Conservation (phyloP, 1,284 basidiomycete species). For the Apiotrichum laibachii region DNA sequence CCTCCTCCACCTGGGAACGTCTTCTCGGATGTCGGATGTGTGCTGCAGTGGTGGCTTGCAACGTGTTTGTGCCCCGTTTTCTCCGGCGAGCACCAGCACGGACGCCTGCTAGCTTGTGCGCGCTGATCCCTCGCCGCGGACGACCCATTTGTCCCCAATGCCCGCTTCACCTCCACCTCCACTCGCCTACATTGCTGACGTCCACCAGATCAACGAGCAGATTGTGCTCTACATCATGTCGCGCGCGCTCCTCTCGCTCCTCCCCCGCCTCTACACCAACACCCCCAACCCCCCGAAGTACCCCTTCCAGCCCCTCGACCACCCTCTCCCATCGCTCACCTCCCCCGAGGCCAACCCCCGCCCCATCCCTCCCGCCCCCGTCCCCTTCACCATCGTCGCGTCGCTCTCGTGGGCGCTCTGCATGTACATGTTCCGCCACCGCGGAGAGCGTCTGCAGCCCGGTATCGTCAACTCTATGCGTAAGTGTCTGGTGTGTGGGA, state of each 20-base stretch:
- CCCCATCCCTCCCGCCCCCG: slow-evolving; percentile 74
- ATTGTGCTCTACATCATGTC: slow-evolving; percentile 96
- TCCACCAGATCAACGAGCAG: slow-evolving; percentile 87
- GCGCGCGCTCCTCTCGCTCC: slow-evolving; percentile 79
- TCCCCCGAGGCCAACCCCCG: slow-evolving; percentile 52
- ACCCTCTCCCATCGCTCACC: slow-evolving; percentile 42
- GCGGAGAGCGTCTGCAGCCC: slow-evolving; percentile 82
- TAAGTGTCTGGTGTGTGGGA: slow-evolving; percentile 26
- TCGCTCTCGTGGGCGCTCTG: slow-evolving; percentile 92
- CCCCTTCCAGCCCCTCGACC: slow-evolving; percentile 38
- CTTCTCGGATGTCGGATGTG: too few species aligned
- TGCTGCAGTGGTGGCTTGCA: too few species aligned
- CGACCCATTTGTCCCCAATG: too few species aligned
- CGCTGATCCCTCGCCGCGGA: too few species aligned
- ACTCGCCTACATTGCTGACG: too few species aligned
- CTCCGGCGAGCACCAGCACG: background rate
- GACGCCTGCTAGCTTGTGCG: too few species aligned
- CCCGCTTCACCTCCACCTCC: too few species aligned
- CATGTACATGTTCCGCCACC: slow-evolving; percentile 91
- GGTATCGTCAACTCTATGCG: slow-evolving; percentile 67
- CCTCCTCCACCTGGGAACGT: too few species aligned
- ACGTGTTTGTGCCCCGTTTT: background rate
- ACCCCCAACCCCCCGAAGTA: slow-evolving; percentile 41
- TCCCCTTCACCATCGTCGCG: slow-evolving; percentile 82
- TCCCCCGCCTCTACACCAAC: slow-evolving; percentile 61